Evolutionary conservation across 768 basidiomycete genomes (phyloP).

Genomic region (Pleurotus pulmonarius): DNA sequence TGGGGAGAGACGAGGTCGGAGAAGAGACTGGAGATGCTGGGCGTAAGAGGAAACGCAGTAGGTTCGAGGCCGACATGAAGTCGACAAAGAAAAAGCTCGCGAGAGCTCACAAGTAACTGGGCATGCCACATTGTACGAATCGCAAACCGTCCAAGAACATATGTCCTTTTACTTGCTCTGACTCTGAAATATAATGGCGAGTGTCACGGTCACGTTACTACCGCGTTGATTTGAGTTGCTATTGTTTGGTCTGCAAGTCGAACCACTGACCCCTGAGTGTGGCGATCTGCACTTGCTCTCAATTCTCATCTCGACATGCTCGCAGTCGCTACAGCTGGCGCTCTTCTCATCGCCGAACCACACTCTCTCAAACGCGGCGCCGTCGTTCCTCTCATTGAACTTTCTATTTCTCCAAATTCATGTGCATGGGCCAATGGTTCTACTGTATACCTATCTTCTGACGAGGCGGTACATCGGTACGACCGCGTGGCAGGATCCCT

Average conservation of each 20-base stretch:
- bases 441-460: conserved; percentile 49
- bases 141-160: not conserved
- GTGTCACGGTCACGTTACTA: conserved; percentile 2
- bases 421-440: conserved; percentile 56
- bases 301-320: conserved; percentile 38
- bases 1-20: conserved; percentile 25
- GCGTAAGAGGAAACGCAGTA: conserved; percentile 37
- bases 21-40: conserved; percentile 20
- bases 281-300: not conserved
- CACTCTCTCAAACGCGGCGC: conserved; percentile 41
- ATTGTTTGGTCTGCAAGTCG: not conserved
- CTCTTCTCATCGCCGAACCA: conserved; percentile 47
- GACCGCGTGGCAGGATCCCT: conserved; percentile 42
- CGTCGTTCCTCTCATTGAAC: conserved; percentile 29
- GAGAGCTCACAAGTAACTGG: conserved; percentile 6
- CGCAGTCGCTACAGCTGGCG: conserved; percentile 44
- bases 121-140: not conserved
- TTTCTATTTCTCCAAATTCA: conserved; percentile 29
- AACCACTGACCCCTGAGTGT: not conserved
- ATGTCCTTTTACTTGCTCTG: too few species aligned
- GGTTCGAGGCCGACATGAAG: conserved; percentile 48
- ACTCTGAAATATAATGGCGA: not conserved
- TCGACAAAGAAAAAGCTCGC: conserved; percentile 32
- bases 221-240: not conserved
- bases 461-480: conserved; percentile 48